phyloP scores from a whole-genome alignment of 2,329 filamentous ascomycete species.

The Neophaeococcomyces aloes region DNA sequence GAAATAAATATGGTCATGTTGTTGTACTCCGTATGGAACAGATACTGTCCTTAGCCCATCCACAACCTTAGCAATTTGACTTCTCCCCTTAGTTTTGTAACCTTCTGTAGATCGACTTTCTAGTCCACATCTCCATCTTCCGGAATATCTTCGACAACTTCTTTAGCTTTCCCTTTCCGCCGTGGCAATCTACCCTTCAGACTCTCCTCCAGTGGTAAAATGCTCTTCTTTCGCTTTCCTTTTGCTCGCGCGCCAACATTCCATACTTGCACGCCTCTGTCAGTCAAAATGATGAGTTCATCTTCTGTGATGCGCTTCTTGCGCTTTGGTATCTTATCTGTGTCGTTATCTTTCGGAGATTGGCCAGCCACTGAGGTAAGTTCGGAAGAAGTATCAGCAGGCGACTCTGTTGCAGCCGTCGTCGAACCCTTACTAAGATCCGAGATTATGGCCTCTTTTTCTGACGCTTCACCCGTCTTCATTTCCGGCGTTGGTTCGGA shows the following conservation, averaged over 20 bases:
- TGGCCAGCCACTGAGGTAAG: not conserved
- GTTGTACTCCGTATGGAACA: too few relatives aligned
- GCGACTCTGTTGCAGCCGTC: not conserved
- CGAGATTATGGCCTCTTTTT: not conserved
- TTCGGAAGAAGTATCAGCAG: too few relatives aligned
- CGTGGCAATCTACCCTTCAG: not conserved
- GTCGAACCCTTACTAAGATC: constrained; percentile 2
- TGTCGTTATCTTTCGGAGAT: not conserved
- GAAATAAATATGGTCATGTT: too few relatives aligned
- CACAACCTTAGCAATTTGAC: too few relatives aligned
- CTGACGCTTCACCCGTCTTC: not conserved
- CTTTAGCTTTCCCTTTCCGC: constrained; percentile 4
- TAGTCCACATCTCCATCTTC: too few relatives aligned
- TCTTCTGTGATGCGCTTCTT: constrained; percentile 24
- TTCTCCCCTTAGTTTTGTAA: too few relatives aligned
- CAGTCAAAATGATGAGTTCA: constrained; percentile 32
- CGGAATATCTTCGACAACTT: constrained; percentile 3
- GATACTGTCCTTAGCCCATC: too few relatives aligned
- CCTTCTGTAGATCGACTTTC: too few relatives aligned
- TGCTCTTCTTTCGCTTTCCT: constrained; percentile 17
- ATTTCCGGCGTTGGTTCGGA: not conserved
- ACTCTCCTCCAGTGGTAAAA: constrained; percentile 3
- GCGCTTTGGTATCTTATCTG: not conserved
- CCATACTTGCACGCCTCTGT: constrained; percentile 32
- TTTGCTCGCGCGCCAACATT: constrained; percentile 25